Conservation (phyloP, 1,139 yeast genomes). For the Kodamaea fungicola region DNA sequence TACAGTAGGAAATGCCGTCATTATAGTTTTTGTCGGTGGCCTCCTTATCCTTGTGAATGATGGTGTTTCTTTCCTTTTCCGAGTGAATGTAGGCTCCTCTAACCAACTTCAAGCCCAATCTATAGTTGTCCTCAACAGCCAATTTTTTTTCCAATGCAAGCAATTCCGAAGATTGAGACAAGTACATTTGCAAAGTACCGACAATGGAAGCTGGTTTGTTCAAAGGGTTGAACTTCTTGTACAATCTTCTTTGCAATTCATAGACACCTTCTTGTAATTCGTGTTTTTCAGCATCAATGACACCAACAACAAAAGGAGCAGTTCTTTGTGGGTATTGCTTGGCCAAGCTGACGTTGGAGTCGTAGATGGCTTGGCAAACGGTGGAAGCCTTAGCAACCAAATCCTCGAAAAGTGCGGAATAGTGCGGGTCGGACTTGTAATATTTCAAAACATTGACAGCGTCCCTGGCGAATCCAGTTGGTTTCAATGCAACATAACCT, state of each 20-base stretch:
- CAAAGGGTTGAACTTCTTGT: constrained; percentile 65
- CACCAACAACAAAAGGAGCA: constrained; percentile 81
- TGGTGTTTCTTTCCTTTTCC: constrained; percentile 63
- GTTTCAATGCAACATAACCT: constrained; percentile 87
- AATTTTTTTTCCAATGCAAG: constrained; percentile 60
- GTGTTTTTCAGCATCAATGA: constrained; percentile 89
- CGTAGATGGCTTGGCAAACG: constrained; percentile 54
- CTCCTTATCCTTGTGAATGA: constrained; percentile 72
- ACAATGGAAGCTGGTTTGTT: constrained; percentile 64
- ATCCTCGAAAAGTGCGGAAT: constrained; percentile 51
- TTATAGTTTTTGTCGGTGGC: constrained; percentile 79
- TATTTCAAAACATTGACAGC: constrained; percentile 74
- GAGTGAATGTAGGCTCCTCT: constrained; percentile 96
- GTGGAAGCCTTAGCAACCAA: constrained; percentile 64
- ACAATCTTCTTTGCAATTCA: constrained; percentile 81
- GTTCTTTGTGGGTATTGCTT: constrained; percentile 61
- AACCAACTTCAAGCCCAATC: constrained; percentile 87
- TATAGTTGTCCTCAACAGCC: constrained; percentile 62
- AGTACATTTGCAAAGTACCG: constrained; percentile 93
- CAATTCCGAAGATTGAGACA: constrained; percentile 64
- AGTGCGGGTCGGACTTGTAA: constrained; percentile 44
- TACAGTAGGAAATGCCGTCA: constrained; percentile 61
- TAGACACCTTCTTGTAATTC: constrained; percentile 90
- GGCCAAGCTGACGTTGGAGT: constrained; percentile 48
- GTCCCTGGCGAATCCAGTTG: constrained; percentile 80